Evolutionary conservation across 2,329 filamentous ascomycete species (phyloP), one percentile per base, ranked within the genome.

Genomic region (Aspergillus sp.): DNA sequence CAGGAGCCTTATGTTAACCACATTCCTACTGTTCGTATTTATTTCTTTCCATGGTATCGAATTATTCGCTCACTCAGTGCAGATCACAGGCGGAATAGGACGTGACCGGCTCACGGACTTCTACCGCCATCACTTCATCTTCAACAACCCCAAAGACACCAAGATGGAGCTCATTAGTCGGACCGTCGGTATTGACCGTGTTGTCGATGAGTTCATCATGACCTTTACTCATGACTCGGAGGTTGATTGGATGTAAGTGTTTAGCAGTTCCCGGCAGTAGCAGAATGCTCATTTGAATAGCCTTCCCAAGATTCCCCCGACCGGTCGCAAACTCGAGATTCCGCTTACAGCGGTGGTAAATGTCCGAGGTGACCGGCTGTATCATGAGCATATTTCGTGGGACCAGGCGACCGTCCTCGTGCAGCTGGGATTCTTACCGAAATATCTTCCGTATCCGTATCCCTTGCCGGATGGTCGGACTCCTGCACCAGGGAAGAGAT

Each of bases 1-100:
- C 77, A 84, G 44, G 82, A 89, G 65, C 87, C 87, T 2, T 89
- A 90, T 63, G 87, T 90, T 0, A 90, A 90, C 64, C 86, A 90
- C 62, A 77, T 89, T 1, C 84, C 86, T 0, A 89, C 86, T 0
- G 76, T 84, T 60, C 74, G 79, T 33, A 4, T 5, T n/a, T 22
- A 10, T 41, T 41, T 19, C 43, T 32, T 3, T 13, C 11, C 22
- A 30, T n/a, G 26, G 2, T 9, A 10, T 2, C 9, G n/a, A 47
- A 16, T 22, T 7, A 22, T 3, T 22, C 22, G 7, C 22, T 22
- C 22, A 6, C 22, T 22, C 7, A 36, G 16, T 30, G 19, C 32
- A 78, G 73, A 65, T 83, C 55, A 84, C 83, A 0, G 87, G 87
- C 2, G 88, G 87, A 1, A 78, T 89, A 19, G 88, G 88, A 0